phyloP scores from a whole-genome alignment of 805 yeast genomes.

The Candida chilensis region DNA sequence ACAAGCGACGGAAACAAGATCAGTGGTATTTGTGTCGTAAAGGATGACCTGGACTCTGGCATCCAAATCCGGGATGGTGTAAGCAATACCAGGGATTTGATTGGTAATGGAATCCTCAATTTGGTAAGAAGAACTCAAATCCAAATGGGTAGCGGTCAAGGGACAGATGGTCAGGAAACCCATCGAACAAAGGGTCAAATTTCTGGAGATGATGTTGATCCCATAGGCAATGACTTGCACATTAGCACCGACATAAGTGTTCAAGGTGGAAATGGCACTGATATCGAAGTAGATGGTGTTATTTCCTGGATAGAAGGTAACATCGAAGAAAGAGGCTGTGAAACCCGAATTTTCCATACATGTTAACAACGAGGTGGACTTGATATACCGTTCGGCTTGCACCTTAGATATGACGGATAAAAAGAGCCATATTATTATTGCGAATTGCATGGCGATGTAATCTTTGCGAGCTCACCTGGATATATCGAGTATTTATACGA shows the following conservation, averaged over 20 bases:
- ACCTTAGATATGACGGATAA: too few relatives aligned
- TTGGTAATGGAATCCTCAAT: conserved; percentile 30
- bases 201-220: conserved; percentile 43
- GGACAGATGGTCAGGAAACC: conserved; percentile 60
- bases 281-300: conserved; percentile 55
- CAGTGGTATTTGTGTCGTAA: conserved; percentile 32
- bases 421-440: too few relatives aligned
- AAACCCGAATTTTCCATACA: conserved; percentile 89
- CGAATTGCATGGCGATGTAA: too few relatives aligned
- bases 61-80: conserved; percentile 87
- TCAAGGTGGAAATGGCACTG: conserved; percentile 70
- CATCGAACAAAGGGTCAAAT: conserved; percentile 58
- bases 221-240: conserved; percentile 76
- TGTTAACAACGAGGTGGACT: conserved; percentile 61
- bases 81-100: conserved; percentile 76
- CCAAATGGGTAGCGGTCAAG: conserved; percentile 78
- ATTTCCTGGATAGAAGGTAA: conserved; percentile 60
- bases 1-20: conserved; percentile 63
- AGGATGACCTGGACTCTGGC: conserved; percentile 78
- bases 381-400: conserved; percentile 21
- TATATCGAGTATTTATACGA: too few relatives aligned
- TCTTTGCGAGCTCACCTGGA: too few relatives aligned
- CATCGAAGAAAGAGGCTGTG: conserved; percentile 78
- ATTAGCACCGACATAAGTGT: conserved; percentile 61
- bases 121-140: conserved; percentile 42